These are phyloP conservation scores for Leishmania major DNA, from an alignment of 208 protist species.

Conservation along the genomic window DNA sequence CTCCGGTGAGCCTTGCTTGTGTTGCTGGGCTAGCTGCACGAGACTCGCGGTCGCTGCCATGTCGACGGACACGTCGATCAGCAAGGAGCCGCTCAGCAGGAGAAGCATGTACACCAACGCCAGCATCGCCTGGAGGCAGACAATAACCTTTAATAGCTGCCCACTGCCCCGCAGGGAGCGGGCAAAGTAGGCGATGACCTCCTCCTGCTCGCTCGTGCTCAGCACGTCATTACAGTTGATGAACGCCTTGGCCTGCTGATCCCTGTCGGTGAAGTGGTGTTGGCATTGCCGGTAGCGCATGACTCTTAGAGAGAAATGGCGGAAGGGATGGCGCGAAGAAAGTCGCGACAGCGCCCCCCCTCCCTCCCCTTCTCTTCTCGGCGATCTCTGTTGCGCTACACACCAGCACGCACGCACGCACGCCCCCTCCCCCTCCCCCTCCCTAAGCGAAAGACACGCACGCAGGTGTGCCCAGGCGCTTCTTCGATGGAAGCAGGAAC, in stretches of 20 bases:
- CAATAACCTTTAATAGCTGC: conserved; percentile 45
- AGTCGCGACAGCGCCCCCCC: background rate
- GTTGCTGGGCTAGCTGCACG: conserved; percentile 2
- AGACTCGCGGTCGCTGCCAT: conserved; percentile 3
- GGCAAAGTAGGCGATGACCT: conserved; percentile 68
- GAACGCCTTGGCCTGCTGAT: conserved; percentile 33
- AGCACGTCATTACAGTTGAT: conserved; percentile 56
- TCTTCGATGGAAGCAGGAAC: background rate
- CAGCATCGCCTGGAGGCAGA: conserved; percentile 55
- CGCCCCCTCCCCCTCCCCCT: background rate
- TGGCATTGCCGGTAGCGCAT: conserved; percentile 65
- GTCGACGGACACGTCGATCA: conserved; percentile 33
- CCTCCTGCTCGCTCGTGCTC: conserved; percentile 70
- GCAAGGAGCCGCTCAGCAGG: conserved; percentile 42
- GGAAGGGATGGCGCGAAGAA: background rate
- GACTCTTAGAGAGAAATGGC: no score
- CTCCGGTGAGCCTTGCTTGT: background rate
- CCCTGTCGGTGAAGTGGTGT: conserved; percentile 13
- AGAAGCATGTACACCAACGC: conserved; percentile 57
- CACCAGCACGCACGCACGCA: background rate
- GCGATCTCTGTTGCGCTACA: background rate
- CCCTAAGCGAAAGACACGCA: background rate
- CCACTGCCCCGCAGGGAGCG: conserved; percentile 42
- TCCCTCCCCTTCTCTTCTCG: background rate
- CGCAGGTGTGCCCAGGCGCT: background rate